Evolutionary conservation across 306 rosid genomes (phyloP), one percentile per base, ranked within the genome.

Genomic region (Senna tora): DNA sequence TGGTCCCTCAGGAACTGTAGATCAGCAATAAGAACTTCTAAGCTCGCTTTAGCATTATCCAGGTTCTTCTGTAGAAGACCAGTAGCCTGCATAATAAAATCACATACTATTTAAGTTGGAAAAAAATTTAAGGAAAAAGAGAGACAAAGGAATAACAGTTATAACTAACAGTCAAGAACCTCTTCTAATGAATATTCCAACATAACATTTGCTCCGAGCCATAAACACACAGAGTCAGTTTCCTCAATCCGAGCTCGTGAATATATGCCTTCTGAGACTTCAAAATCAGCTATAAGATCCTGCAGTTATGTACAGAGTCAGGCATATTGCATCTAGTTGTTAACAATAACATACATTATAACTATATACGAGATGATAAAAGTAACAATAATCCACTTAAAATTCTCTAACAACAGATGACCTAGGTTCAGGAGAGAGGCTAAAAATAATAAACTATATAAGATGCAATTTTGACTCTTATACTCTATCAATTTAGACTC

Each of bases 181-280:
- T 93, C 98, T 52, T 88, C 93, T 78, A 83, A 78, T 77, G 98
- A 88, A 80, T 90, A 90, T 81, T 93, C 96, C 84, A 93, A 85
- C 98, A 90, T 93, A 82, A 93, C 93, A 42, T 90, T 93, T 28
- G 98, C 98, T 82, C 97, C 97, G 73, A 93, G 89, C 98, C 97
- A 93, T 79, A 90, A 74, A 82, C 96, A 93, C 30, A 93, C 92
- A 4, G 87, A 90, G 63, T 85, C 89, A 9, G 93, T 66, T 76
- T 88, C 89, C 34, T 87, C 93, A 52, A 93, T 85, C 56, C 86
- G 76, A 79, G 98, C 93, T 36, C 84, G 88, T 52, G 97, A 93
- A 66, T 90, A 90, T 82, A 90, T 85, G 77, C 97, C 98, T 78
- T 93, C 96, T 30, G 89, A 87, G 73, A 93, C 85, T 87, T 93